These are phyloP conservation scores for Hypoxylon sp. DNA, from an alignment of 2,329 filamentous ascomycete species.

Conservation along the genomic window DNA sequence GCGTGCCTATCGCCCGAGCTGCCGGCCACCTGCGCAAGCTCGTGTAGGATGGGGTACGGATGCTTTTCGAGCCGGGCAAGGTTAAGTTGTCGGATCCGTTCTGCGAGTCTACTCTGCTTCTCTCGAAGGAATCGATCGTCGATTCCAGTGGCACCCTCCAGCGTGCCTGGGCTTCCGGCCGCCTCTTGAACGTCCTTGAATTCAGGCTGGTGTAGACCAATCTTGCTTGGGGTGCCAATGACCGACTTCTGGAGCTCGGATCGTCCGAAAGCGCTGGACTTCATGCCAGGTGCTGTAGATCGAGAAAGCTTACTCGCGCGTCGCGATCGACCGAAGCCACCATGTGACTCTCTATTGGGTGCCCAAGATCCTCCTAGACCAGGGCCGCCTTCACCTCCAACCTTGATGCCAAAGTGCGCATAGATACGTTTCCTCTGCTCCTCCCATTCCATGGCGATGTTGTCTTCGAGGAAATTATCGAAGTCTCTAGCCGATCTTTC, in stretches of 20 bases:
- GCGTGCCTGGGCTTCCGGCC: slow-evolving; percentile 62
- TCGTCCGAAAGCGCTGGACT: slow-evolving; percentile 71
- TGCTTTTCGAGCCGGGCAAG: slow-evolving; percentile 75
- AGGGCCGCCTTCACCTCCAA: slow-evolving; percentile 63
- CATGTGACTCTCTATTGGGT: slow-evolving; percentile 64
- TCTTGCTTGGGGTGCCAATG: slow-evolving; percentile 82
- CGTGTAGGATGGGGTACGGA: slow-evolving; percentile 80
- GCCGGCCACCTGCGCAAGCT: slow-evolving; percentile 81
- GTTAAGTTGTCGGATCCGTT: slow-evolving; percentile 85
- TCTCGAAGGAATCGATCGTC: slow-evolving; percentile 85
- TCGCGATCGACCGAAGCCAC: slow-evolving; percentile 73
- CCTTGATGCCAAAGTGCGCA: slow-evolving; percentile 92
- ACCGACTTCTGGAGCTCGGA: slow-evolving; percentile 86
- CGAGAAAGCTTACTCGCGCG: slow-evolving; percentile 61
- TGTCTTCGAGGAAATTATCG: slow-evolving; percentile 93
- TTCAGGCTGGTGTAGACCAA: slow-evolving; percentile 73
- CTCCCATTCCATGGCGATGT: slow-evolving; percentile 96
- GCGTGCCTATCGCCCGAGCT: slow-evolving; percentile 79
- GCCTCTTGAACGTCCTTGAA: slow-evolving; percentile 79
- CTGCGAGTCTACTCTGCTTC: slow-evolving; percentile 85
- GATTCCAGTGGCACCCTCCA: slow-evolving; percentile 66
- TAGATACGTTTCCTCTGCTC: slow-evolving; percentile 93
- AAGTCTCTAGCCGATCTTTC: slow-evolving; percentile 92
- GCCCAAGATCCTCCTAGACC: slow-evolving; percentile 53
- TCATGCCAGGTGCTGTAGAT: slow-evolving; percentile 56